Percentiles rank a stretch among this genome's conserved stretches.
phyloP scores from a whole-genome alignment of 2,329 filamentous ascomycete genomes.

The Fusarium virguliforme region DNA sequence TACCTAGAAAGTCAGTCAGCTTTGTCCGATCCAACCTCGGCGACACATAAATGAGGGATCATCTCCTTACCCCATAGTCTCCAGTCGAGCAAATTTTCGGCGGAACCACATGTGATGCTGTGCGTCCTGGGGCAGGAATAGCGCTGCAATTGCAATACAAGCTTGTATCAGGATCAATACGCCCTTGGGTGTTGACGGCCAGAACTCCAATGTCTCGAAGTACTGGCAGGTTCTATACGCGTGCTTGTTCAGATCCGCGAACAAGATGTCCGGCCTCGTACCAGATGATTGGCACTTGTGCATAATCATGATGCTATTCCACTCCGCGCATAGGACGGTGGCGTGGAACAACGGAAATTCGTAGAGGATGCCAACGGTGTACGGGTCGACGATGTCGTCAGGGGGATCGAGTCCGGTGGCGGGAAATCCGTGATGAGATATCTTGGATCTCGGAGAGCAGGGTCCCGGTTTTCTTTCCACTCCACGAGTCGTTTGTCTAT shows the following conservation, averaged over 20 bases:
- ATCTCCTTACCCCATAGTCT: slow-evolving; percentile 80
- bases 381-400: slow-evolving; percentile 82
- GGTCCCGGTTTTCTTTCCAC: slow-evolving; percentile 73
- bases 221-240: slow-evolving; percentile 82
- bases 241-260: slow-evolving; percentile 71
- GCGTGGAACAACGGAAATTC: slow-evolving; percentile 79
- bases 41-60: slow-evolving; percentile 3
- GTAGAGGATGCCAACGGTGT: slow-evolving; percentile 78
- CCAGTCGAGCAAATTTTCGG: slow-evolving; percentile 83
- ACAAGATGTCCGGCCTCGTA: slow-evolving; percentile 66
- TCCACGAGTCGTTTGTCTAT: slow-evolving; percentile 65
- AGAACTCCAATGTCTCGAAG: slow-evolving; percentile 83
- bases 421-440: slow-evolving; percentile 77
- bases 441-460: slow-evolving; percentile 72
- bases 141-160: slow-evolving; percentile 79
- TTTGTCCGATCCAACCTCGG: neutral
- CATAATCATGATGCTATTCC: slow-evolving; percentile 85
- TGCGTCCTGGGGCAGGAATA: slow-evolving; percentile 85
- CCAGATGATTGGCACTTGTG: slow-evolving; percentile 81
- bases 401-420: slow-evolving; percentile 66
- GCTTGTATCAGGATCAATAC: slow-evolving; percentile 82
- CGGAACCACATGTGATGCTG: slow-evolving; percentile 85
- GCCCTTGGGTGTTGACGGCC: slow-evolving; percentile 79
- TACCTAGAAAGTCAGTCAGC: slow-evolving; percentile 71
- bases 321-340: slow-evolving; percentile 83